Evolutionary conservation across 179 eudicot species (phyloP), one percentile per base, ranked within the genome.

Genomic region (Corrigiola litoralis): DNA sequence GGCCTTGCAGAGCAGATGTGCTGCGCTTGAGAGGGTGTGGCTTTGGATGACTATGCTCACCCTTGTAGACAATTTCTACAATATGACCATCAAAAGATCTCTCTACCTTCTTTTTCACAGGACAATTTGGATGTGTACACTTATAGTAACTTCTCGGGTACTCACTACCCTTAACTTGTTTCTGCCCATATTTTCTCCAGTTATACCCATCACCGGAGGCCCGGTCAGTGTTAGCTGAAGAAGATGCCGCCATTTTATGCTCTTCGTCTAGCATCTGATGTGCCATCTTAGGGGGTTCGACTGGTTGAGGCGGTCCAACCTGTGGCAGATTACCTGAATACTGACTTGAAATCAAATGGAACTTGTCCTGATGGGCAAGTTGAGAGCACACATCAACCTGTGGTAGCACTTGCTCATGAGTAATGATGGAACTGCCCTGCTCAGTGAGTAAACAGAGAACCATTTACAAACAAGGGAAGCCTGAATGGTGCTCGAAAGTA

Each of bases 171-270:
- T 89, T 89, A 17, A 89, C 96, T 71, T 87, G 91, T 72, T 87
- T 89, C 60, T 89, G 95, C 25, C 96, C 96, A 38, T 89, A 89
- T 76, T 89, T 89, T 57, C 95, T 77, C 95, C 96, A 89, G 51
- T 81, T 89, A 71, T 87, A 81, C n/a, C 91, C 90, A 59, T 84
- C 95, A 45, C 80, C 80, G 46, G 95, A 78, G 51, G 82, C 70
- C 23, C 81, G 81, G 58, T 90, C 87, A 9, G 18, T 59, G n/a
- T 28, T 70, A 41, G 67, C 75, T 52, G 80, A 50, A 32, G 81
- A 68, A 38, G 65, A 52, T 46, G 76, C 31, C 48, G 31, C 48
- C 42, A 66, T 54, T 66, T 58, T 74, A 42, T 66, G 69, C 31
- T 79, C 83, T 42, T 77, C 85, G 21, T 70, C 80, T 25, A 34